These are phyloP conservation scores for Mortierella sp. DNA, from an alignment of 371 early-diverging fungal species.

Conservation along the genomic window DNA sequence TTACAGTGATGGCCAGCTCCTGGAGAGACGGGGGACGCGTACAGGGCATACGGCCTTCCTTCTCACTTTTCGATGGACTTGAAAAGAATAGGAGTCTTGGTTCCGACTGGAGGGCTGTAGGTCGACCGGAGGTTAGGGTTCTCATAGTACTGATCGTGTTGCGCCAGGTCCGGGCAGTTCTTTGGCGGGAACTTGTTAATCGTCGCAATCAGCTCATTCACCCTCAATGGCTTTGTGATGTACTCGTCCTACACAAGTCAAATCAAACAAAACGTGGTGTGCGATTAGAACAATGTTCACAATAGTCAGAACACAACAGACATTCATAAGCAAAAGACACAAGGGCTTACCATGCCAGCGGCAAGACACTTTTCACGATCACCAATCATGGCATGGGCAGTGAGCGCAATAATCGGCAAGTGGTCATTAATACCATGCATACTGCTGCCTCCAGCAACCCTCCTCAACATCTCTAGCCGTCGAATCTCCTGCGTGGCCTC, in stretches of 20 bases:
- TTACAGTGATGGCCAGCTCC: too few relatives aligned
- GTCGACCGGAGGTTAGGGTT: constrained; percentile 13
- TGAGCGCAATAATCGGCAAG: constrained; percentile 82
- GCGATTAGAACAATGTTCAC: background rate
- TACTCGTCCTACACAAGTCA: constrained; percentile 33
- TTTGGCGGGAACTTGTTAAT: constrained; percentile 68
- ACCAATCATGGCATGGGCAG: constrained; percentile 86
- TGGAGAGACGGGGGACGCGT: too few relatives aligned
- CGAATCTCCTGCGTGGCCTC: constrained; percentile 82
- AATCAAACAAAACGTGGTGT: background rate
- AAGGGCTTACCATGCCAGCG: constrained; percentile 73
- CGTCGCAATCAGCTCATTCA: constrained; percentile 69
- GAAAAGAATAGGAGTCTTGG: constrained; percentile 3
- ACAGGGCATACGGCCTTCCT: too few relatives aligned
- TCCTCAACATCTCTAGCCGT: constrained; percentile 60
- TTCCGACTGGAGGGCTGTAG: background rate
- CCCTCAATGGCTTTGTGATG: constrained; percentile 54
- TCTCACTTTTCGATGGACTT: background rate
- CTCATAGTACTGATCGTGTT: constrained; percentile 30
- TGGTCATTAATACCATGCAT: constrained; percentile 55
- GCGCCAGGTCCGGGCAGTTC: constrained; percentile 40
- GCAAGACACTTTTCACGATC: constrained; percentile 82
- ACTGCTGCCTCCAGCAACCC: background rate
- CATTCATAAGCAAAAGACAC: background rate
- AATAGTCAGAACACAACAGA: background rate